Percentiles rank a stretch among this genome's conserved stretches.
These are phyloP conservation scores for Pisolithus orientalis DNA, from an alignment of 768 basidiomycete genomes.

Conservation along the genomic window DNA sequence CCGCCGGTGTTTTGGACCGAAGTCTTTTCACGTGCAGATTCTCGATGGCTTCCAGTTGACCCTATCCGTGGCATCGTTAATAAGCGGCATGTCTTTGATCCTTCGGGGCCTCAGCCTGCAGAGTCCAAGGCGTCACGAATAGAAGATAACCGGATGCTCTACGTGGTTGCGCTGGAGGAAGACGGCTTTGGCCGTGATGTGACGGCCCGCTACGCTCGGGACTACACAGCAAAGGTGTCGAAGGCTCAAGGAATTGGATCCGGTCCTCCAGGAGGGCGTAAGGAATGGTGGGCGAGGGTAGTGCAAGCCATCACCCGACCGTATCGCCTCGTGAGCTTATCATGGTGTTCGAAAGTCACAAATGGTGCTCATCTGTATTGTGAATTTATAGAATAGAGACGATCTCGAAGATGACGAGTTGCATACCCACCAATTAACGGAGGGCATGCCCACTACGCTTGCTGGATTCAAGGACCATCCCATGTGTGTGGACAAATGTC, in stretches of 20 bases:
- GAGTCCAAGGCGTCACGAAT: constrained; percentile 11
- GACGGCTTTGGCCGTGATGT: constrained; percentile 91
- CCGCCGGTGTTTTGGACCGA: constrained; percentile 97
- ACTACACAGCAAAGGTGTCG: constrained; percentile 74
- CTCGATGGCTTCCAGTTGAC: constrained; percentile 90
- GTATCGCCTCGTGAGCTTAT: constrained; percentile 66
- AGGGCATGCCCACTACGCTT: constrained; percentile 90
- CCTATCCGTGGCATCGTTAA: constrained; percentile 77
- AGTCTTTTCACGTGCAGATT: constrained; percentile 89
- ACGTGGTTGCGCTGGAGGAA: constrained; percentile 92
- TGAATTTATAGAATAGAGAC: constrained; percentile 67
- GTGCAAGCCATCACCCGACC: constrained; percentile 59
- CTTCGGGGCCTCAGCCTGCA: constrained; percentile 33
- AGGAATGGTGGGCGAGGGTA: constrained; percentile 83
- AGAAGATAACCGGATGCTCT: constrained; percentile 80
- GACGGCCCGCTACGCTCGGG: constrained; percentile 80
- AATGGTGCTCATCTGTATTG: constrained; percentile 9
- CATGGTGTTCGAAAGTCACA: constrained; percentile 12
- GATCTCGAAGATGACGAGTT: constrained; percentile 91
- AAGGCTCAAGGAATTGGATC: constrained; percentile 64
- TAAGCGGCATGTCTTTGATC: constrained; percentile 76
- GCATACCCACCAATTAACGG: constrained; percentile 64
- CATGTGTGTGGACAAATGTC: constrained; percentile 43
- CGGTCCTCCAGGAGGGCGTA: constrained; percentile 46
- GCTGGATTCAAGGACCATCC: constrained; percentile 96